These are phyloP conservation scores for Jaapia argillacea DNA, from an alignment of 768 basidiomycete genomes.

Conservation along the genomic window DNA sequence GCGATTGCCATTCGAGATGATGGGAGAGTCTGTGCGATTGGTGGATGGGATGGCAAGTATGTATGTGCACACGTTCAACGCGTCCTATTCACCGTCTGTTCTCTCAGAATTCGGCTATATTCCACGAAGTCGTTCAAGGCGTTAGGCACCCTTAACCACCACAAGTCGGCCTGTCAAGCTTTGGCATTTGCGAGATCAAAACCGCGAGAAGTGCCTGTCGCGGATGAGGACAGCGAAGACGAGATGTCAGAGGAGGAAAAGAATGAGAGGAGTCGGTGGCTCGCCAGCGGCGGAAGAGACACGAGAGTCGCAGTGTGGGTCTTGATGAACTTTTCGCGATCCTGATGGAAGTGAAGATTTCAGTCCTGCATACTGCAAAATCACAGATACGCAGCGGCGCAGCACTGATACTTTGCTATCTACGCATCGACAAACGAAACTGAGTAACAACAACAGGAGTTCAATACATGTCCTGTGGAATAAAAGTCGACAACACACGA, in stretches of 20 bases:
- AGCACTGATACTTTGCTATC: no score
- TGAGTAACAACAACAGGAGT: no score
- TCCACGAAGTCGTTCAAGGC: conserved; percentile 72
- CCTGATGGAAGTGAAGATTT: no score
- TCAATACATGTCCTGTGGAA: no score
- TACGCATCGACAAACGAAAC: no score
- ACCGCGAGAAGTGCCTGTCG: conserved; percentile 15
- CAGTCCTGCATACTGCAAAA: no score
- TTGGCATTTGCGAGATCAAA: conserved; percentile 48
- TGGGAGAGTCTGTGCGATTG: conserved; percentile 75
- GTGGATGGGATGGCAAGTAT: conserved; percentile 92
- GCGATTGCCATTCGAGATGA: conserved; percentile 67
- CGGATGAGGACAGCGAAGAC: conserved; percentile 35
- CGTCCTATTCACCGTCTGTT: neutral
- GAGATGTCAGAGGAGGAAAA: conserved; percentile 37
- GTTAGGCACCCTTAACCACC: conserved; percentile 77
- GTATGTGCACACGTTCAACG: conserved; percentile 12
- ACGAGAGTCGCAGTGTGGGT: conserved; percentile 65
- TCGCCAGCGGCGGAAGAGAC: conserved; percentile 59
- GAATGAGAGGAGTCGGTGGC: conserved; percentile 43
- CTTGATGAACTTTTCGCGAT: conserved; percentile 39
- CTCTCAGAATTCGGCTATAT: conserved; percentile 65
- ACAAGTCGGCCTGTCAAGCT: conserved; percentile 69
- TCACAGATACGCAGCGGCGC: no score
- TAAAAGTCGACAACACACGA: no score